Conservation (phyloP, 176 grass and related monocot genomes). For the Cenchrus americanus region DNA sequence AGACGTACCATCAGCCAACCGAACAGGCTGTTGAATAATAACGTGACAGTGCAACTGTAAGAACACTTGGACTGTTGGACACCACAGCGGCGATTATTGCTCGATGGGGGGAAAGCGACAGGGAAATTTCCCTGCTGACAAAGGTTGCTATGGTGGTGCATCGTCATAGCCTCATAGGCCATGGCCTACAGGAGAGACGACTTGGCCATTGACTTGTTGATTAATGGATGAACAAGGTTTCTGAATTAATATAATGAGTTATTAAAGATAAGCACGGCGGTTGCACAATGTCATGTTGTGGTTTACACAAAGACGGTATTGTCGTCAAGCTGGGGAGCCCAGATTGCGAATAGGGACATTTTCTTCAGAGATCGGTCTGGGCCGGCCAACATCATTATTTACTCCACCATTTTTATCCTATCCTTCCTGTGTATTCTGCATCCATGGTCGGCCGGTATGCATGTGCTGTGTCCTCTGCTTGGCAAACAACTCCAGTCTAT, state of each 20-base stretch:
- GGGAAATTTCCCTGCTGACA: slow-evolving; percentile 37
- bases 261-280: not conserved
- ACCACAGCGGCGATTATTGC: not conserved
- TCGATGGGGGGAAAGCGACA: not conserved
- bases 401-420: not conserved
- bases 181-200: slow-evolving; percentile 22
- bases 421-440: not conserved
- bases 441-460: not conserved
- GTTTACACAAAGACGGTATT: no score
- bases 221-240: not conserved
- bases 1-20: no score
- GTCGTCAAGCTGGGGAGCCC: no score
- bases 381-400: no score
- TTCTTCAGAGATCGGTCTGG: slow-evolving; percentile 30
- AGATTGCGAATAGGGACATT: not conserved
- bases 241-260: not conserved
- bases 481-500: slow-evolving; percentile 14
- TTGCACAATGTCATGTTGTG: no score
- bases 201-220: slow-evolving; percentile 20
- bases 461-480: slow-evolving; percentile 51
- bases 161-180: not conserved
- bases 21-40: no score
- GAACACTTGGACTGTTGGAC: not conserved
- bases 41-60: not conserved
- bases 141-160: slow-evolving; percentile 12